Evolutionary conservation across 495 filamentous ascomycete species (phyloP), one percentile per base, ranked within the genome.

Genomic region (Xylona heveae): DNA sequence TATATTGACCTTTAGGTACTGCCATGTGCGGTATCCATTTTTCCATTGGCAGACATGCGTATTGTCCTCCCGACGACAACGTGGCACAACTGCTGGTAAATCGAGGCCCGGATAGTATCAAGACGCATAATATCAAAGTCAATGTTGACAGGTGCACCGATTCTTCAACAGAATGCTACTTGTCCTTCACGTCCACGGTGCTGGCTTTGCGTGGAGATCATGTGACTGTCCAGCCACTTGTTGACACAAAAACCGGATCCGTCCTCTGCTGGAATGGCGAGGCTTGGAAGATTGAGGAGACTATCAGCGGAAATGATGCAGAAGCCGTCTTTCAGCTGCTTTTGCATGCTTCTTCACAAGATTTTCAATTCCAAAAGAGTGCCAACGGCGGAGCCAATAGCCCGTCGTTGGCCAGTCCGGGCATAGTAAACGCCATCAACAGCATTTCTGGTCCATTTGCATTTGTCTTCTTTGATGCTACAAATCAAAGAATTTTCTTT

Each of bases 241-340:
- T 61, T 24, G 70, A 79, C 41, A 12, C 41, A 3, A 36, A 40
- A 2, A 65, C 60, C n/a, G 62, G 62, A 13, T 85, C 78, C 6
- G 57, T 79, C 8, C 60, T 99, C 10, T 94, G 85, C 60, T 99
- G 88, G 85, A 95, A 95, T 43, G 88, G 88, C n/a, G 88, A 99
- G 48, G 90, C 83, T 6, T 99, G 88, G 88, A 73, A 62, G 31
- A 62, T 91, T 33, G 57, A 55, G 13, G 49, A 62, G 9, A 37
- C 58, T 18, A 54, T 83, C 16, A 39, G 43, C 16, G 71, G 66
- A 23, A 94, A 91, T 48, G 88, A 99, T 47, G 76, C 78, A 1
- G 62, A 78, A 42, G 50, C 50, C 7, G 59, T 97, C 9, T 73
- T 83, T 43, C 40, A 59, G n/a, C 39, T 64, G 27, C 63, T 94